phyloP scores from a whole-genome alignment of 1,284 basidiomycete species.

The Irpex lacteus region DNA sequence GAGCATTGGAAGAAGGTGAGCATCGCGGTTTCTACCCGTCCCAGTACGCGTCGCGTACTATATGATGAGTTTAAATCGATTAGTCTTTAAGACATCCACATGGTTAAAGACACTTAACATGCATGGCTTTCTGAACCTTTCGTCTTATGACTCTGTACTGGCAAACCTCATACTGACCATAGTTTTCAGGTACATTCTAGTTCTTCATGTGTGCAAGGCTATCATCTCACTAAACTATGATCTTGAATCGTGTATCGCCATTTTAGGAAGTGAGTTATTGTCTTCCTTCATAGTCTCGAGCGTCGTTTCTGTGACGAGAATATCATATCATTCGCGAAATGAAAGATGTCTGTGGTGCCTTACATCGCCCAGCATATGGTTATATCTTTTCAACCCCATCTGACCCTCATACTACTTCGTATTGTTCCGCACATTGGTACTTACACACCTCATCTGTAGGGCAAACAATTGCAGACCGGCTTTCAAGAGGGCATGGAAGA shows the following conservation, averaged over 20 bases:
- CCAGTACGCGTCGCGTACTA: conserved; percentile 11
- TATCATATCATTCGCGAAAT: conserved; percentile 63
- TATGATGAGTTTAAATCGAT: conserved; percentile 74
- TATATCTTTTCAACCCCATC: conserved; percentile 66
- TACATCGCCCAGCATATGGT: conserved; percentile 57
- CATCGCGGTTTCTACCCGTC: conserved; percentile 23
- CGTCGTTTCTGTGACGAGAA: conserved; percentile 42
- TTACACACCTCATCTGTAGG: conserved; percentile 34
- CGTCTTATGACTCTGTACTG: conserved; percentile 18
- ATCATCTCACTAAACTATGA: background rate
- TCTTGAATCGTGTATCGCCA: conserved; percentile 8
- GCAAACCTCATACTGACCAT: conserved; percentile 21
- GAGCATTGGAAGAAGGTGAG: conserved; percentile 66
- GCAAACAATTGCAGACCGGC: conserved; percentile 60
- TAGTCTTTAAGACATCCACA: conserved; percentile 80
- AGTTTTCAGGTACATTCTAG: conserved; percentile 19
- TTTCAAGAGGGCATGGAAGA: conserved; percentile 70
- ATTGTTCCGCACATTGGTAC: background rate
- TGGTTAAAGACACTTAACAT: conserved; percentile 56
- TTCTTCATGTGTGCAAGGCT: background rate
- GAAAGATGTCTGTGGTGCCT: conserved; percentile 54
- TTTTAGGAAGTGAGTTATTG: conserved; percentile 29
- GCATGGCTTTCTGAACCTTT: conserved; percentile 43
- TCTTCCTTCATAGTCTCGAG: background rate
- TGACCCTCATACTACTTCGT: conserved; percentile 31